Percentiles rank a stretch among this genome's conserved stretches.
phyloP scores from a whole-genome alignment of 1,284 basidiomycete genomes.

The Erythrobasidium hasegawianum region DNA sequence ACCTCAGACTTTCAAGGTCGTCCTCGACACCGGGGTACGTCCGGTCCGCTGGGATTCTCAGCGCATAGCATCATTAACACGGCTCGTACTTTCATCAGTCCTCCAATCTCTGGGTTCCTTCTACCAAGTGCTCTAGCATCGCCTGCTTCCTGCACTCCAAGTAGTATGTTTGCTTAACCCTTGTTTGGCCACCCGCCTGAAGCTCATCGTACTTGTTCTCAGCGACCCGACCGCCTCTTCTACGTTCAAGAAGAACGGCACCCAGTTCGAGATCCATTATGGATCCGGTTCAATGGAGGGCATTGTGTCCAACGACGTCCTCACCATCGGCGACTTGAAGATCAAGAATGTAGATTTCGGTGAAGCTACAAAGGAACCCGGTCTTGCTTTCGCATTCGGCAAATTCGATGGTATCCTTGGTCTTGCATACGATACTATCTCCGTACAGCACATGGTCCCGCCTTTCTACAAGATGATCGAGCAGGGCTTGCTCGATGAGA shows the following conservation, averaged over 20 bases:
- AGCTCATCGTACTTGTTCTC: constrained; percentile 60
- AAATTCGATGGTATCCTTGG: constrained; percentile 95
- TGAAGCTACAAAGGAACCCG: constrained; percentile 94
- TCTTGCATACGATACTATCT: constrained; percentile 91
- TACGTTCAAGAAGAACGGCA: constrained; percentile 87
- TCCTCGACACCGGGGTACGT: constrained; percentile 68
- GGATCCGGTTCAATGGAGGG: constrained; percentile 97
- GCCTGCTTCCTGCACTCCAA: constrained; percentile 71
- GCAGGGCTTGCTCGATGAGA: constrained; percentile 73
- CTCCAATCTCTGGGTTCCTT: constrained; percentile 92
- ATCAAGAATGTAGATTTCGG: constrained; percentile 85
- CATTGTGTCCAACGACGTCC: constrained; percentile 79
- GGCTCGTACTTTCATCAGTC: constrained; percentile 53
- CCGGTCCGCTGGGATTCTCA: not conserved
- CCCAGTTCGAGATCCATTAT: constrained; percentile 88
- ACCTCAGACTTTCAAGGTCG: constrained; percentile 79
- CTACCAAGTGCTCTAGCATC: constrained; percentile 81
- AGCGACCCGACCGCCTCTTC: constrained; percentile 81
- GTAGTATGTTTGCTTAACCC: constrained; percentile 11
- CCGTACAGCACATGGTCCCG: constrained; percentile 88
- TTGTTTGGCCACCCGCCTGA: not conserved
- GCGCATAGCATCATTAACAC: not conserved
- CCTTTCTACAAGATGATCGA: constrained; percentile 95
- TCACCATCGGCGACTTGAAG: constrained; percentile 78
- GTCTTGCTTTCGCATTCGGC: constrained; percentile 94